phyloP scores from a whole-genome alignment of 2,329 filamentous ascomycete species.

The Beauveria brongniartii region DNA sequence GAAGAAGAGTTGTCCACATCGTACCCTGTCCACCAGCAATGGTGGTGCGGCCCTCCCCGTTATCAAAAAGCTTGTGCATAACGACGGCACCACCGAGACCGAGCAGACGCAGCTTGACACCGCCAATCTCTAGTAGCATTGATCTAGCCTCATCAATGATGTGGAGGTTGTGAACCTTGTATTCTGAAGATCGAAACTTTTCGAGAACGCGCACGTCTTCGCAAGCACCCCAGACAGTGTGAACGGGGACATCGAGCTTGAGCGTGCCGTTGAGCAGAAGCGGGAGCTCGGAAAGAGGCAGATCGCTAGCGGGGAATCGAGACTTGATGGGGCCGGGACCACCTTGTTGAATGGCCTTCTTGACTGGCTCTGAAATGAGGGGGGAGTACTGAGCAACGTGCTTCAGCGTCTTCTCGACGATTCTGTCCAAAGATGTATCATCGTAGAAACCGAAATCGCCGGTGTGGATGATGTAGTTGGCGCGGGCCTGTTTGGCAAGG shows the following conservation, averaged over 20 bases:
- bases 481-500: conserved; percentile 85
- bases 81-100: conserved; percentile 94
- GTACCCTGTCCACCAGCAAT: conserved; percentile 97
- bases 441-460: conserved; percentile 99
- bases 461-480: conserved; percentile 97
- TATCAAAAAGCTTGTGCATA: conserved; percentile 99
- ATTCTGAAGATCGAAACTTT: conserved; percentile 94
- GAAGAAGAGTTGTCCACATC: conserved; percentile 97
- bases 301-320: conserved; percentile 70
- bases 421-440: conserved; percentile 87
- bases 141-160: conserved; percentile 98
- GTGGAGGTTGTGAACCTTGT: conserved; percentile 94
- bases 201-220: conserved; percentile 96
- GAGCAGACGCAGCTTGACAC: conserved; percentile 88
- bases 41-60: conserved; percentile 93
- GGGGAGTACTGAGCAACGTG: conserved; percentile 98
- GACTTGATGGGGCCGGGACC: conserved; percentile 76
- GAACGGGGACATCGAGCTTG: conserved; percentile 91
- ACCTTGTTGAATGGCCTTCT: conserved; percentile 57
- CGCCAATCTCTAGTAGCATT: conserved; percentile 86
- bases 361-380: conserved; percentile 70
- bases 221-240: conserved; percentile 98
- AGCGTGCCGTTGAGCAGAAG: conserved; percentile 81
- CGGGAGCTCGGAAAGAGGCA: conserved; percentile 87
- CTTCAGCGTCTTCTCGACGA: conserved; percentile 97